Evolutionary conservation across 768 basidiomycete genomes (phyloP), one percentile per base, ranked within the genome.

Genomic region (Neoboletus brunneissimus): DNA sequence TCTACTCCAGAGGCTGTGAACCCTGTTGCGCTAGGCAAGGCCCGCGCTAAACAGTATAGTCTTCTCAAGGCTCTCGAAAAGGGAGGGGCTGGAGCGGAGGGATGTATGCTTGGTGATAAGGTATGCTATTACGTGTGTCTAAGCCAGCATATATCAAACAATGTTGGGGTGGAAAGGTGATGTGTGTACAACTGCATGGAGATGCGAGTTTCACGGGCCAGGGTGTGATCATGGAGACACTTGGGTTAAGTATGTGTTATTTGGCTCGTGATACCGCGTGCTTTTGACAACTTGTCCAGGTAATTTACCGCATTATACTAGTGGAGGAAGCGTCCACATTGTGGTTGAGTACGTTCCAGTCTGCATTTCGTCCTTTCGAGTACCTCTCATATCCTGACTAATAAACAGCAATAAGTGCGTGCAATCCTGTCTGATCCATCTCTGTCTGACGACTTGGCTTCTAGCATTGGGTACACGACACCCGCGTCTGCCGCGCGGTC

Each of bases 171-270:
- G 85, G 87, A 68, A 81, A 79, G 64, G 94, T 87, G 3, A 87
- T 96, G 83, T 93, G 88, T 59, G 87, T 96, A 0, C 91, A 94
- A 64, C 71, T 97, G 46, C 94, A 96, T 60, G 94, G 94, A 3
- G 94, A 97, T 69, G 93, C 91, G 1, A 91, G 89, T 55, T 95
- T 96, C 66, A 82, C 88, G 0, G 94, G 94, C 0, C 94, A 96
- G 68, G 94, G 94, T 2, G 79, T 96, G 5, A 83, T 94, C 18
- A 94, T 93, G 86, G 94, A 96, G 70, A 79, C 81, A 18, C 77
- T 97, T 32, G 91, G 92, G 6, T 73, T 96, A 53, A 94, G 91
- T 86, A 59, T 49, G 87, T 64, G 7, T 29, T 20, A n/a, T 25
- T 22, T 13, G 10, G 27, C 8, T 35, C 25, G 2, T 22, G 7